Evolutionary conservation across 2,329 filamentous ascomycete species (phyloP).

Genomic region (Ceratocystis destructans): DNA sequence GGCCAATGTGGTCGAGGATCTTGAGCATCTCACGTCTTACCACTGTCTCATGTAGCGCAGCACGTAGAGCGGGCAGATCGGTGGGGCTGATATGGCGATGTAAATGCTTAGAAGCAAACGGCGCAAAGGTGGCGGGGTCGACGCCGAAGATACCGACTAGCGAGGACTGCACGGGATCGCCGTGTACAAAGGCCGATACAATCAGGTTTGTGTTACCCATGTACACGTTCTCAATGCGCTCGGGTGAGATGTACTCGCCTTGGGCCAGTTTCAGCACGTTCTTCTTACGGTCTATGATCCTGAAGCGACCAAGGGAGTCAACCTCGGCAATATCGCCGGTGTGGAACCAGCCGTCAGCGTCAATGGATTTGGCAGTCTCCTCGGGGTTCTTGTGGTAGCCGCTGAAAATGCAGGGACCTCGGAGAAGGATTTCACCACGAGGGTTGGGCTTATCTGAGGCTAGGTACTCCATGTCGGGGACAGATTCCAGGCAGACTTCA

Average conservation of each 20-base stretch:
- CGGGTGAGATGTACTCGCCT: constrained; percentile 94
- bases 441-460: constrained; percentile 78
- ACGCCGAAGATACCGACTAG: constrained; percentile 82
- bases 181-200: constrained; percentile 76
- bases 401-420: constrained; percentile 65
- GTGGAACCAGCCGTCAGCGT: constrained; percentile 89
- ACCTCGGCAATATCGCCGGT: constrained; percentile 84
- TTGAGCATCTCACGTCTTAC: constrained; percentile 63
- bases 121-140: constrained; percentile 69
- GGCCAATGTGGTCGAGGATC: constrained; percentile 64
- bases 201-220: constrained; percentile 67
- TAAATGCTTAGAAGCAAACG: constrained; percentile 64
- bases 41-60: constrained; percentile 52
- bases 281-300: constrained; percentile 93
- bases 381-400: constrained; percentile 85
- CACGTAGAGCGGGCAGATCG: constrained; percentile 54
- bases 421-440: constrained; percentile 75
- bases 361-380: constrained; percentile 71
- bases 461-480: constrained; percentile 88
- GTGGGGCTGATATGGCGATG: constrained; percentile 49
- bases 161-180: constrained; percentile 66
- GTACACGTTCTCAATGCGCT: constrained; percentile 92
- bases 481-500: constrained; percentile 71
- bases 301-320: constrained; percentile 73
- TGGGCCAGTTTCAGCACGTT: constrained; percentile 98